Percentiles rank a stretch among this genome's conserved stretches.
Conservation (phyloP, 306 rosid genomes). For the Gleditsia sinensis region DNA sequence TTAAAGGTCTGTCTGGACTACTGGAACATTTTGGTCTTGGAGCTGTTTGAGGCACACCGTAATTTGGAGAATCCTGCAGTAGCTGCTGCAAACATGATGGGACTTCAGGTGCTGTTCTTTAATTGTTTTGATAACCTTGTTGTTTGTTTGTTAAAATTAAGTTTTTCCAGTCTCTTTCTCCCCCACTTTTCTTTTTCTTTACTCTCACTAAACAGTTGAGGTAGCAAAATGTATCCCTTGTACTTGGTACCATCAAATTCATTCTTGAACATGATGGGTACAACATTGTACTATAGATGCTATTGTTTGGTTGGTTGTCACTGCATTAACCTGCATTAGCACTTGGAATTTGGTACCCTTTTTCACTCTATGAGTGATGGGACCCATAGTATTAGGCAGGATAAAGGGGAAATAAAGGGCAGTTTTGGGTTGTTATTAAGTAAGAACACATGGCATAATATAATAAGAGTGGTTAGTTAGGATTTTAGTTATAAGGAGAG, state of each 20-base stretch:
- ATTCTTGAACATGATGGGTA: background rate
- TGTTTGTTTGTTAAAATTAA: background rate
- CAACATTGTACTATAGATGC: background rate
- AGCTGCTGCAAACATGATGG: slow-evolving; percentile 49
- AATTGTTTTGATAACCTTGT: slow-evolving; percentile 50
- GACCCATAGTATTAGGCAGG: too few relatives aligned
- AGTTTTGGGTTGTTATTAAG: too few relatives aligned
- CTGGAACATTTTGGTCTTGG: slow-evolving; percentile 91
- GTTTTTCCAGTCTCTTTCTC: background rate
- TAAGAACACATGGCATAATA: too few relatives aligned
- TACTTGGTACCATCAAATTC: background rate
- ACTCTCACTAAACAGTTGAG: background rate
- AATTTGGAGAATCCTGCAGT: slow-evolving; percentile 47
- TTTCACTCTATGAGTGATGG: too few relatives aligned
- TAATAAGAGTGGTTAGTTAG: too few relatives aligned
- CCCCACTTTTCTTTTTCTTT: background rate
- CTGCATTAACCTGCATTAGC: too few relatives aligned
- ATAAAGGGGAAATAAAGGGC: too few relatives aligned
- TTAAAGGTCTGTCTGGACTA: slow-evolving; percentile 89
- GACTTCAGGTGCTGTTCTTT: slow-evolving; percentile 60
- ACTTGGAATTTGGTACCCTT: background rate
- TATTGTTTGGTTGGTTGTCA: background rate
- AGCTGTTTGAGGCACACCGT: slow-evolving; percentile 55
- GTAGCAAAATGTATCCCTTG: background rate
- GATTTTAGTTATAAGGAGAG: too few relatives aligned